These are phyloP conservation scores for Cryptococcus sp. DNA, from an alignment of 1,284 basidiomycete species.

Conservation along the genomic window DNA sequence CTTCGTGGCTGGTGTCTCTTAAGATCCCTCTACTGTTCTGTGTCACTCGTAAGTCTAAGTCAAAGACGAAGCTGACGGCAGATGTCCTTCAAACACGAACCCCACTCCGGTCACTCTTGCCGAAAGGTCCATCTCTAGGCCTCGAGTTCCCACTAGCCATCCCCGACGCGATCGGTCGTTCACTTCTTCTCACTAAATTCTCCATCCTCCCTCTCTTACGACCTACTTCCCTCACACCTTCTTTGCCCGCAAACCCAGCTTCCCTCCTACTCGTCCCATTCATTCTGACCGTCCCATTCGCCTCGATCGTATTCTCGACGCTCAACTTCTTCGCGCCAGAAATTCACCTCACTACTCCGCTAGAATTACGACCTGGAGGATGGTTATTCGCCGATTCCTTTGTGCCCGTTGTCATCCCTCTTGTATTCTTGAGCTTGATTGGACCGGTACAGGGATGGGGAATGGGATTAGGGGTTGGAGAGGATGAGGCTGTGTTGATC, in stretches of 20 bases:
- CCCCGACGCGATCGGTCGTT: conserved; percentile 44
- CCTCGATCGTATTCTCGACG: conserved; percentile 35
- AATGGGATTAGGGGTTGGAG: conserved; percentile 19
- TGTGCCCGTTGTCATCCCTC: conserved; percentile 36
- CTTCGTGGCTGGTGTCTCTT: conserved; percentile 43
- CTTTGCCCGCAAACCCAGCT: conserved; percentile 33
- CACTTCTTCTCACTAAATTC: conserved; percentile 44
- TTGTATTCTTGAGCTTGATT: conserved; percentile 34
- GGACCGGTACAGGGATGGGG: conserved; percentile 39
- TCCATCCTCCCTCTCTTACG: conserved; percentile 37
- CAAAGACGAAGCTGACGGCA: conserved; percentile 5
- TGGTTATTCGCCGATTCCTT: conserved; percentile 44
- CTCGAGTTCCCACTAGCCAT: conserved; percentile 36
- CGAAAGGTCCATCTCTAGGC: conserved; percentile 23
- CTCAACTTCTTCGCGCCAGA: conserved; percentile 37
- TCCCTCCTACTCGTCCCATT: conserved; percentile 42
- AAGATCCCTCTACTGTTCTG: conserved; percentile 37
- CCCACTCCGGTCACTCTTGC: conserved; percentile 30
- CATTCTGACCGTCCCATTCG: conserved; percentile 44
- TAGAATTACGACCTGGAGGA: conserved; percentile 37
- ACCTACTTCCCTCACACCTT: conserved; percentile 6
- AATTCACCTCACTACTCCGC: conserved; percentile 31
- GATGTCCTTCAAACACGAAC: conserved; percentile 43
- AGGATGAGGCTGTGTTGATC: conserved; percentile 31
- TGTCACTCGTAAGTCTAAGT: conserved; percentile 25